Evolutionary conservation across 352 stramenopile genomes (phyloP).

Genomic region (Phytophthora multivora): DNA sequence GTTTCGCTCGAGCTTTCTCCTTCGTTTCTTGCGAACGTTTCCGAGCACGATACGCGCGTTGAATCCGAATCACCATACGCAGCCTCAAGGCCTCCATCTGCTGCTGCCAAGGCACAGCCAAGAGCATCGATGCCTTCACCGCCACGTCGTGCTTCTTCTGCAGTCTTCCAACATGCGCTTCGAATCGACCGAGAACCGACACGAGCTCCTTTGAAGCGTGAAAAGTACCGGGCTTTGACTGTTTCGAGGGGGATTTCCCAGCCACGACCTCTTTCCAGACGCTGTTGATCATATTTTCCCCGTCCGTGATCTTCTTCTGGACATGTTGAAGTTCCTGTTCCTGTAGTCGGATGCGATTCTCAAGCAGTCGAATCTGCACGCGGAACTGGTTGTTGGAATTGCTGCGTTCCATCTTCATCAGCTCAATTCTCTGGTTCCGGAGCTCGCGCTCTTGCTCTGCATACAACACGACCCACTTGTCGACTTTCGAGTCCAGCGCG

Average conservation of each 20-base stretch:
- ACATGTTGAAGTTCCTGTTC: constrained; percentile 71
- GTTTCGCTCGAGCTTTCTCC: constrained; percentile 48
- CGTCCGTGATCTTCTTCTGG: constrained; percentile 51
- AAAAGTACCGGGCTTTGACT: background rate
- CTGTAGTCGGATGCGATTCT: constrained; percentile 62
- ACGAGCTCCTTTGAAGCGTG: constrained; percentile 40
- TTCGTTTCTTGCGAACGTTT: constrained; percentile 45
- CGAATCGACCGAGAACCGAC: constrained; percentile 69
- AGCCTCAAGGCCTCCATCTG: constrained; percentile 73
- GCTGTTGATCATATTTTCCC: constrained; percentile 56
- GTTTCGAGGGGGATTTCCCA: constrained; percentile 19
- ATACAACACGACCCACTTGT: constrained; percentile 40
- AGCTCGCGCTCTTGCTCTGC: constrained; percentile 57
- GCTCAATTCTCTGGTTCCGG: constrained; percentile 65
- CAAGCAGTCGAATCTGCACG: constrained; percentile 57
- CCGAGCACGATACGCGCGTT: constrained; percentile 67
- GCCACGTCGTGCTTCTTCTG: constrained; percentile 64
- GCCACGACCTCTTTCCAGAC: constrained; percentile 63
- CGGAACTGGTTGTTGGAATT: constrained; percentile 57
- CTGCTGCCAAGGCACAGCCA: constrained; percentile 68
- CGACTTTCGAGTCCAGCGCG: constrained; percentile 59
- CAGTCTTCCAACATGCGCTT: constrained; percentile 52
- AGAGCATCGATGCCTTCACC: constrained; percentile 52
- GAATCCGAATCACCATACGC: constrained; percentile 74
- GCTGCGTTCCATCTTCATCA: constrained; percentile 60